Conservation (phyloP, 2,329 filamentous ascomycete species). For the Cryphonectria parasitica region DNA sequence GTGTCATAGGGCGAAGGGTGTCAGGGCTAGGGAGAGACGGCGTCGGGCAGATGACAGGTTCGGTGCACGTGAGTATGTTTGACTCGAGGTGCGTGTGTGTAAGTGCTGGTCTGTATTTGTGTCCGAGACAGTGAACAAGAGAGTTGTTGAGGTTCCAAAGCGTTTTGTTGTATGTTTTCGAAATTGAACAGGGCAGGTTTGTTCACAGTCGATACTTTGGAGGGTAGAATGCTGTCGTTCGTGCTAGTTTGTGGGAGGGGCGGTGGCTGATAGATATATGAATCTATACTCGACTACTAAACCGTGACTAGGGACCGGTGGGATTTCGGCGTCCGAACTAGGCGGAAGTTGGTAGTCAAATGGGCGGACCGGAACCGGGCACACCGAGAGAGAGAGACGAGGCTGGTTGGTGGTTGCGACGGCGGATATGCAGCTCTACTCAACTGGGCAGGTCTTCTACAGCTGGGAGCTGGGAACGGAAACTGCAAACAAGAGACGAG, state of each 20-base stretch:
- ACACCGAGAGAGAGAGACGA: not conserved
- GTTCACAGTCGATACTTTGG: not conserved
- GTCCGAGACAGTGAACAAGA: not conserved
- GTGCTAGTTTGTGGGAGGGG: not conserved
- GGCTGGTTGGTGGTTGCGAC: not conserved
- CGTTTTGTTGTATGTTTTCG: too few species aligned
- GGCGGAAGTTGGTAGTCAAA: not conserved
- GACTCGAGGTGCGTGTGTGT: not conserved
- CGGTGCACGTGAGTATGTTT: not conserved
- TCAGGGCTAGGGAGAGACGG: not conserved
- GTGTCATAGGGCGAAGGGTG: not conserved
- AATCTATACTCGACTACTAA: not conserved
- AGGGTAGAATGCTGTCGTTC: not conserved
- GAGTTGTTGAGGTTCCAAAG: too few species aligned
- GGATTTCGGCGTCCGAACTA: conserved; percentile 16
- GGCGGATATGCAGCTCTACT: conserved; percentile 3
- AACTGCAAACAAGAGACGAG: not conserved
- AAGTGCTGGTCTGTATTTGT: not conserved
- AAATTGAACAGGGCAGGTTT: too few species aligned
- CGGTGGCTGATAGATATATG: not conserved
- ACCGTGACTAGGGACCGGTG: not conserved
- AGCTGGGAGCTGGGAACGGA: not conserved
- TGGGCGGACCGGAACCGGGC: not conserved
- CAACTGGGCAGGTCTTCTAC: conserved; percentile 1
- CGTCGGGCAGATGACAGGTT: not conserved